phyloP scores from a whole-genome alignment of 1,284 basidiomycete genomes.

The Ceratobasidium sp. region DNA sequence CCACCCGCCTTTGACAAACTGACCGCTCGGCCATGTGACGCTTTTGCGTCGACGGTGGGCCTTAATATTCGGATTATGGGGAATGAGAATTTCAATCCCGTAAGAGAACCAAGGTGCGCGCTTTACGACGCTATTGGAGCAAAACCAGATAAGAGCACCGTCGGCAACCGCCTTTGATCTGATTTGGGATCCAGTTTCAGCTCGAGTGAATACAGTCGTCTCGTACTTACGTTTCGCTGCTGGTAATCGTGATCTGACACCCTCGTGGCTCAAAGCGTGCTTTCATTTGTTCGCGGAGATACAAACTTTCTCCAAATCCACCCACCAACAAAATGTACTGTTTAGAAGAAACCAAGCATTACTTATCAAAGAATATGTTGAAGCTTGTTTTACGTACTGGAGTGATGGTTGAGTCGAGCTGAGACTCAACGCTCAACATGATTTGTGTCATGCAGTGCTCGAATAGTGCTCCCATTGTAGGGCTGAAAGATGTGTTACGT shows the following conservation, averaged over 20 bases:
- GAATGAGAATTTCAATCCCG: conserved; percentile 17
- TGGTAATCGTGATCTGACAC: background rate
- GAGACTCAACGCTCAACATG: conserved; percentile 8
- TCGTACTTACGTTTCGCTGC: background rate
- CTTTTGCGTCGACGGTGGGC: background rate
- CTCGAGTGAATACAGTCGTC: background rate
- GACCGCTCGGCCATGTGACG: conserved; percentile 12
- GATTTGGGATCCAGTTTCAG: too few species aligned
- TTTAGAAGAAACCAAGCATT: background rate
- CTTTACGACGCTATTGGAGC: background rate
- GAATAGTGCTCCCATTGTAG: background rate
- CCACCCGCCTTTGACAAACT: conserved; percentile 9
- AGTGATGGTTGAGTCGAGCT: background rate
- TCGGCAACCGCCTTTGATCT: conserved; percentile 35
- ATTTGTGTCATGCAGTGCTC: conserved; percentile 9
- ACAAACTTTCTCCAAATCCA: conserved; percentile 31
- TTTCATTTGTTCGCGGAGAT: conserved; percentile 20
- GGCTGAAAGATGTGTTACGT: background rate
- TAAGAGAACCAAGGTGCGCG: conserved; percentile 31
- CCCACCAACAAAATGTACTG: conserved; percentile 32
- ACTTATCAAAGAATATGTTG: background rate
- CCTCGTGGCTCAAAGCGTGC: background rate
- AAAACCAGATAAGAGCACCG: conserved; percentile 21
- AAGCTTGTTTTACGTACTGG: background rate
- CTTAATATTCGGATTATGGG: background rate